These are phyloP conservation scores for Chaetomium olivaceum DNA, from an alignment of 2,329 filamentous ascomycete species.

Conservation along the genomic window DNA sequence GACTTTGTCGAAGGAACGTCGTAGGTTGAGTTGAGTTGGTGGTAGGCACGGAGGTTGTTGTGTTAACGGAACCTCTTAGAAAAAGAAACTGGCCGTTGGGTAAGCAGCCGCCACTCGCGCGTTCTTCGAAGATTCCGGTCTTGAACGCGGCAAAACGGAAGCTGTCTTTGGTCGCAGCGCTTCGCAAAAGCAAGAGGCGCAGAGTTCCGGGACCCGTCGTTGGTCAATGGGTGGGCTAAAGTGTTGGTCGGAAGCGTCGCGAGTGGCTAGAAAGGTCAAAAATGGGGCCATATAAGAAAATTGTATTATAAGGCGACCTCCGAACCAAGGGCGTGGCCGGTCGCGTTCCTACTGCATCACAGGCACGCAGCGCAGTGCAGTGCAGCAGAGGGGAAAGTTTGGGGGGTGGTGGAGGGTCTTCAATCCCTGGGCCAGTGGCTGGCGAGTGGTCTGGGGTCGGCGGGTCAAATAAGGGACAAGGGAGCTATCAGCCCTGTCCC, in stretches of 20 bases:
- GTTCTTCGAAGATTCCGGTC: too few relatives aligned
- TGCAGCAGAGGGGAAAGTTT: neutral
- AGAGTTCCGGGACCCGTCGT: neutral
- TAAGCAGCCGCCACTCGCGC: neutral
- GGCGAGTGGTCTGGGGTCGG: conserved; percentile 21
- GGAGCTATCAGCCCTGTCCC: conserved; percentile 29
- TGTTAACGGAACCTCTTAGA: neutral
- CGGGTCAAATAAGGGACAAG: conserved; percentile 19
- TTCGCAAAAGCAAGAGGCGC: neutral
- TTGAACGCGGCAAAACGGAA: conserved; percentile 7
- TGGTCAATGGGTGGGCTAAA: neutral
- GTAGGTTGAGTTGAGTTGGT: neutral
- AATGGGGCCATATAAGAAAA: conserved; percentile 16
- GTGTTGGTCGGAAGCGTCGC: neutral
- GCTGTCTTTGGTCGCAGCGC: neutral
- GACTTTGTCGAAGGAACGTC: neutral
- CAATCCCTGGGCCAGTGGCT: conserved; percentile 18
- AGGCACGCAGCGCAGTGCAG: conserved; percentile 18
- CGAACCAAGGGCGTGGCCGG: conserved; percentile 1
- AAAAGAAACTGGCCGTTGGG: neutral
- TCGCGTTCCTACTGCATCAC: conserved; percentile 15
- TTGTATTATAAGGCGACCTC: conserved; percentile 7
- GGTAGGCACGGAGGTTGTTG: too few relatives aligned
- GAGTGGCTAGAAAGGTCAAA: conserved; percentile 14
- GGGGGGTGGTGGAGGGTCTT: conserved; percentile 6